Evolutionary conservation across 805 yeast species (phyloP).

Genomic region (Teunomyces lycoperdinae): DNA sequence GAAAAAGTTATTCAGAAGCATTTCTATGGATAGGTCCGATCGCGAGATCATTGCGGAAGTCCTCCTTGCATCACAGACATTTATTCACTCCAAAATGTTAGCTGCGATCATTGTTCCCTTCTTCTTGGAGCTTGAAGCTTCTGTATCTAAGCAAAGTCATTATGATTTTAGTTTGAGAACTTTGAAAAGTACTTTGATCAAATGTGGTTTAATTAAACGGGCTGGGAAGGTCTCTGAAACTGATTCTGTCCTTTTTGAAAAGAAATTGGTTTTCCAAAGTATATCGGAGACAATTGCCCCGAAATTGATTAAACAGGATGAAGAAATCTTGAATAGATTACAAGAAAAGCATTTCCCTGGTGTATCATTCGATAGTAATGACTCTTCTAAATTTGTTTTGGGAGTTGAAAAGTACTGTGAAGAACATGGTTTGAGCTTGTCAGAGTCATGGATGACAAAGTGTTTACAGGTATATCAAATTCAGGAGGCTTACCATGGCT

Average conservation of each 20-base stretch:
- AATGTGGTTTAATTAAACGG: slow-evolving; percentile 52
- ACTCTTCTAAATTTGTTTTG: slow-evolving; percentile 21
- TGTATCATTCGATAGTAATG: slow-evolving; percentile 14
- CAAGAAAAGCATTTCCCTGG: slow-evolving; percentile 25
- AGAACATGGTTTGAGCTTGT: slow-evolving; percentile 26
- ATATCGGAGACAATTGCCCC: slow-evolving; percentile 67
- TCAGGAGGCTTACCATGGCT: slow-evolving; percentile 66
- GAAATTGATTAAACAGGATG: slow-evolving; percentile 57
- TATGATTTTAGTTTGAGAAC: slow-evolving; percentile 92
- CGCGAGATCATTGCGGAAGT: slow-evolving; percentile 64
- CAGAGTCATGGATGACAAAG: slow-evolving; percentile 50
- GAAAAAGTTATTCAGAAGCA: slow-evolving; percentile 71
- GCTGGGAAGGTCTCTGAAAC: slow-evolving; percentile 3
- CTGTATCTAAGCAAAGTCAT: slow-evolving; percentile 58
- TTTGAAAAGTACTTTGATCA: slow-evolving; percentile 60
- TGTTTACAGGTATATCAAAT: slow-evolving; percentile 61
- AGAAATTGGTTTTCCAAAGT: slow-evolving; percentile 45
- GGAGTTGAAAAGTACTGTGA: slow-evolving; percentile 25
- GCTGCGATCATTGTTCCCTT: slow-evolving; percentile 53
- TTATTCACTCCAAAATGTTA: slow-evolving; percentile 43
- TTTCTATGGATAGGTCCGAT: slow-evolving; percentile 75
- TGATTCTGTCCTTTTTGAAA: slow-evolving; percentile 15
- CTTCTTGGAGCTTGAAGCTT: slow-evolving; percentile 42
- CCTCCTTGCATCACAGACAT: slow-evolving; percentile 71
- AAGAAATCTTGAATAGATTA: slow-evolving; percentile 30